These are phyloP conservation scores for Acanthamoeba royreba DNA, from an alignment of 208 protist species.

Conservation along the genomic window DNA sequence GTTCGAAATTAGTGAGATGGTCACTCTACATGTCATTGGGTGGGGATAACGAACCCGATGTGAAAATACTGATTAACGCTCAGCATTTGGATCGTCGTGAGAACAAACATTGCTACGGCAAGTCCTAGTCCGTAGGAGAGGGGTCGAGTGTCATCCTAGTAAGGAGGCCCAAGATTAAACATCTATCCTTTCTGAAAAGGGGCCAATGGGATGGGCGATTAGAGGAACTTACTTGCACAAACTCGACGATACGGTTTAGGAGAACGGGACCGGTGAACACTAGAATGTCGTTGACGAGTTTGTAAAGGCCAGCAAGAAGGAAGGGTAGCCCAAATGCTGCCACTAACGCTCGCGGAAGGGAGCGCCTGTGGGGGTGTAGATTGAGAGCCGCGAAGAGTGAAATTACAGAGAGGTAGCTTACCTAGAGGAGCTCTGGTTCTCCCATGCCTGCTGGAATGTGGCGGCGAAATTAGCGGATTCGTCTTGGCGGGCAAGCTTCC, in stretches of 20 bases:
- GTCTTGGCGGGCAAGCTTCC: neutral
- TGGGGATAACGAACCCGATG: too few relatives aligned
- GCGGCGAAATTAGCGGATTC: neutral
- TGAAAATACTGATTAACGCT: slow-evolving; percentile 23
- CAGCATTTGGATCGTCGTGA: too few relatives aligned
- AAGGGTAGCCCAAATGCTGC: too few relatives aligned
- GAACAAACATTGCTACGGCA: too few relatives aligned
- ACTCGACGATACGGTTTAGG: too few relatives aligned
- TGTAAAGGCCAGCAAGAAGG: slow-evolving; percentile 6
- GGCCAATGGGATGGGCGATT: too few relatives aligned
- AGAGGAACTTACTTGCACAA: too few relatives aligned
- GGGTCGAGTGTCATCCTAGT: too few relatives aligned
- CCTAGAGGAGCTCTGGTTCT: neutral
- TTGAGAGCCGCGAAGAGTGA: neutral
- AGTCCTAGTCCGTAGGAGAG: too few relatives aligned
- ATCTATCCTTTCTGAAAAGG: neutral
- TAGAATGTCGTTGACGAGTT: neutral
- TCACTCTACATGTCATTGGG: too few relatives aligned
- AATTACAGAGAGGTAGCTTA: neutral
- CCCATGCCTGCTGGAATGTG: neutral
- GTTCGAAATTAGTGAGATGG: too few relatives aligned
- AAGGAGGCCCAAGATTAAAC: too few relatives aligned
- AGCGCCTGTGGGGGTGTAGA: neutral
- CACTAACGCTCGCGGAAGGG: neutral
- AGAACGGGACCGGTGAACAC: neutral